phyloP scores from a whole-genome alignment of 306 rosid genomes.

The Castanea sativa region DNA sequence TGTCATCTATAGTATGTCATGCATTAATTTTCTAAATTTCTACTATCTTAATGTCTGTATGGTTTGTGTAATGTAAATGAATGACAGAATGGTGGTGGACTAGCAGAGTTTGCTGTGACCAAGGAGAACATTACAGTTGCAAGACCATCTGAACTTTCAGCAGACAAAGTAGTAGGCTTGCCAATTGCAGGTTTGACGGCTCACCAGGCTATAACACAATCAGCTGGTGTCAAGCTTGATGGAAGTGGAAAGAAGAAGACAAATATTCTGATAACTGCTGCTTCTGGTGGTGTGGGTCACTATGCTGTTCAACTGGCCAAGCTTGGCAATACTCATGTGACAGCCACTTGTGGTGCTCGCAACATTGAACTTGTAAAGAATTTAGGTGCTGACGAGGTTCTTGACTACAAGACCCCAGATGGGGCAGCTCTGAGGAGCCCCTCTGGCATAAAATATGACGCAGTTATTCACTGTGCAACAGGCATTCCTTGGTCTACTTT shows the following conservation, averaged over 20 bases:
- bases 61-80: neutral
- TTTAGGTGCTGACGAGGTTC: constrained; percentile 78
- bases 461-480: constrained; percentile 54
- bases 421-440: constrained; percentile 73
- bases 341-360: constrained; percentile 84
- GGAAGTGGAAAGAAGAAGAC: constrained; percentile 36
- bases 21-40: neutral
- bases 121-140: constrained; percentile 46
- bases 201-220: constrained; percentile 54
- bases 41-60: neutral
- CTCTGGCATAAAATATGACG: constrained; percentile 65
- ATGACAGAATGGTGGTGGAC: constrained; percentile 68
- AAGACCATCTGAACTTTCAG: constrained; percentile 51
- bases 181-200: constrained; percentile 73
- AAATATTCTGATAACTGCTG: constrained; percentile 75
- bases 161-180: constrained; percentile 55
- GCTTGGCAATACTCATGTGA: constrained; percentile 76
- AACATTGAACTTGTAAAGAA: constrained; percentile 60
- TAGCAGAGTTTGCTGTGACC: constrained; percentile 59
- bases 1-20: neutral
- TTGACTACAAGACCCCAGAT: constrained; percentile 72
- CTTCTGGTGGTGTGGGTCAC: constrained; percentile 88
- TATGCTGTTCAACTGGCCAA: constrained; percentile 82
- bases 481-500: constrained; percentile 70
- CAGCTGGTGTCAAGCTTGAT: constrained; percentile 51